Conservation (phyloP, 2,329 filamentous ascomycete species). For the Calonectria ilicicola region DNA sequence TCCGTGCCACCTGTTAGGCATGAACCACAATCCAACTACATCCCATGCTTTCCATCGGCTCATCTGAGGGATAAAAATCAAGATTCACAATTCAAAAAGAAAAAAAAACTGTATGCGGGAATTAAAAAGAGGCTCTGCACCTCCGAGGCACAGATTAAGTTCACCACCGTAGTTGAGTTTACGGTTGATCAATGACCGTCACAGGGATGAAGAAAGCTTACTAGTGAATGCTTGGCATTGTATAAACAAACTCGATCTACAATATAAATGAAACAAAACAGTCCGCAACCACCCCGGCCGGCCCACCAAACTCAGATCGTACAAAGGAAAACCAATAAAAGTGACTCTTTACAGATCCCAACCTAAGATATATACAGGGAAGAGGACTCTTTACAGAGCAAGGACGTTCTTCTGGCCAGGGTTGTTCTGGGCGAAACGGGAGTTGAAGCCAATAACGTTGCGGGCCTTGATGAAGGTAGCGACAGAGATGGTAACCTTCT, state of each 20-base stretch:
- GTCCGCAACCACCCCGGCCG: not conserved
- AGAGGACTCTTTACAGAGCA: not conserved
- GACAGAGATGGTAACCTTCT: conserved; percentile 60
- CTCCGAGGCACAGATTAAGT: not conserved
- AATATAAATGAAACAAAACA: not conserved
- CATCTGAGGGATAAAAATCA: not conserved
- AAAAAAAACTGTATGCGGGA: too few species aligned
- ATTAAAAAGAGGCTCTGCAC: not conserved
- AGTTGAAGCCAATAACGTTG: conserved; percentile 66
- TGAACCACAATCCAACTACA: not conserved
- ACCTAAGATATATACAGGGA: not conserved
- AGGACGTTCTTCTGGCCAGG: conserved; percentile 47
- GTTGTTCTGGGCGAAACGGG: conserved; percentile 64
- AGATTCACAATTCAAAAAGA: not conserved
- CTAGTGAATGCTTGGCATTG: not conserved
- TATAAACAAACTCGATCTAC: not conserved
- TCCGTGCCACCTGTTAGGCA: not conserved
- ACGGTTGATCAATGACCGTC: not conserved
- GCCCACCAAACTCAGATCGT: not conserved
- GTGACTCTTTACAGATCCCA: not conserved
- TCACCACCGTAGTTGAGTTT: not conserved
- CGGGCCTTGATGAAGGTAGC: conserved; percentile 64
- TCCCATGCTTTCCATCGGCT: not conserved
- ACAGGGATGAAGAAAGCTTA: not conserved
- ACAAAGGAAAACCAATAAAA: not conserved